Evolutionary conservation across 305 asterid species (phyloP).

Genomic region (Plantago coronopus): DNA sequence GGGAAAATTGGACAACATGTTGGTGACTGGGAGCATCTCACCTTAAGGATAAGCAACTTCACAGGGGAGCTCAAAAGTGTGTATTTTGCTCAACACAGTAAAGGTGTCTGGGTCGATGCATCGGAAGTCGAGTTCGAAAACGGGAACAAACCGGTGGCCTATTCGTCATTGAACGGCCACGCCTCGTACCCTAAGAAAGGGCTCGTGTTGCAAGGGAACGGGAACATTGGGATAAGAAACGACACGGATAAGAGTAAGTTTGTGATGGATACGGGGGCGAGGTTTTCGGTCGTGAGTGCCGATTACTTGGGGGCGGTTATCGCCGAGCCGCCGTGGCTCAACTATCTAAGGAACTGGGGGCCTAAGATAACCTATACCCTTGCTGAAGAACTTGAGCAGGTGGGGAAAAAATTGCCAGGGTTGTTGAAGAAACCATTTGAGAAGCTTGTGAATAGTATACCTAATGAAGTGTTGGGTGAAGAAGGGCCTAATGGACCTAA

Average conservation of each 20-base stretch:
- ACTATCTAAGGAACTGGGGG: constrained; percentile 55
- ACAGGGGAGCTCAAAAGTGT: constrained; percentile 58
- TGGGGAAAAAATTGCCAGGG: constrained; percentile 46
- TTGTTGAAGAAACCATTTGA: constrained; percentile 35
- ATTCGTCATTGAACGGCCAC: constrained; percentile 69
- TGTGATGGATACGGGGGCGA: constrained; percentile 35
- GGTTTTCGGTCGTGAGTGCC: constrained; percentile 29
- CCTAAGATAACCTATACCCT: constrained; percentile 41
- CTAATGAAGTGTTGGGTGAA: constrained; percentile 56
- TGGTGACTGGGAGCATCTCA: constrained; percentile 90
- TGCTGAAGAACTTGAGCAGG: constrained; percentile 40
- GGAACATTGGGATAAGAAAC: constrained; percentile 55
- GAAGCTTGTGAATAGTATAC: constrained; percentile 39
- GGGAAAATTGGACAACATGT: constrained; percentile 76
- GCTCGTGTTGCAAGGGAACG: constrained; percentile 51
- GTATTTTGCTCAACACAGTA: constrained; percentile 66
- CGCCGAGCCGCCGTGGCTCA: constrained; percentile 47
- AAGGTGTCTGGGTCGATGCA: constrained; percentile 54
- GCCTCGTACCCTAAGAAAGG: constrained; percentile 54
- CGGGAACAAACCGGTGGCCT: constrained; percentile 50
- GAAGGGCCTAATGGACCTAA: constrained; percentile 73
- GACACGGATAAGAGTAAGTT: constrained; percentile 49
- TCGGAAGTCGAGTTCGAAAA: constrained; percentile 44
- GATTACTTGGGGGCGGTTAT: constrained; percentile 32
- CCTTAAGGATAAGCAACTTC: constrained; percentile 67